Base-by-base conservation (phyloP, 2,329 filamentous ascomycete species). In the Sordariomycetes sp. region DNA sequence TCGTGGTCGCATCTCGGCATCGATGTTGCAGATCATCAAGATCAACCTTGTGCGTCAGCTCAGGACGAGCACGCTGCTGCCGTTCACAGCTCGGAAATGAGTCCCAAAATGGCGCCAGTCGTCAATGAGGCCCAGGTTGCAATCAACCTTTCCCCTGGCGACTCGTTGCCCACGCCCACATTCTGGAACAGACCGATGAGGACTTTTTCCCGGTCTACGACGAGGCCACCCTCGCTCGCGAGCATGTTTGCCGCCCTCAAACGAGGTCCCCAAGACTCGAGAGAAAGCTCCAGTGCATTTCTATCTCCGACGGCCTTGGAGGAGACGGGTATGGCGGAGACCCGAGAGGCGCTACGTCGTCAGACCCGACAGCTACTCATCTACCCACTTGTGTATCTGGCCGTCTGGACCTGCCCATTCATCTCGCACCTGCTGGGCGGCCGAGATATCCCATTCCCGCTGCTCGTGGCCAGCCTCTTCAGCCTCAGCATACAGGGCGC, bases 291-390 rank as follows among this genome's bases (percentile, higher is more conserved):
- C 6, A 42, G 37, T 1, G 28, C 43, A 5, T 35, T 45, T 12
- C 39, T 35, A 6, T 42, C 44, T 5, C 42, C 44, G 4, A 35
- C 40, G 8, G 41, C 37, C 2, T 32, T 50, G 9, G 46, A 50
- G 33, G 36, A 46, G 3, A 45, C 48, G 0, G 51, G 49, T 4
- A 53, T 63, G 29, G 40, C 50, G 15, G 48, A 53, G 30, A 51
- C 68, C 8, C 68, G 75, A 10, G 59, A 68, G 12, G 72, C 70
- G 38, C 78, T 84, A 38, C 69, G 72, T 29, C 71, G 78, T 8
- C 82, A 87, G 47, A 66, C 87, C 3, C 72, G 79, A 21, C 70
- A 82, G 20, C 65, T 87, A 14, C 86, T 88, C 55, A 75, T 86
- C 31, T 90, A 90, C 51, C 84, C 84, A 0, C 51, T 80, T 14